Evolutionary conservation across 345 rosid species (phyloP), one percentile per base, ranked within the genome.

Genomic region (Clarkia xantiana): DNA sequence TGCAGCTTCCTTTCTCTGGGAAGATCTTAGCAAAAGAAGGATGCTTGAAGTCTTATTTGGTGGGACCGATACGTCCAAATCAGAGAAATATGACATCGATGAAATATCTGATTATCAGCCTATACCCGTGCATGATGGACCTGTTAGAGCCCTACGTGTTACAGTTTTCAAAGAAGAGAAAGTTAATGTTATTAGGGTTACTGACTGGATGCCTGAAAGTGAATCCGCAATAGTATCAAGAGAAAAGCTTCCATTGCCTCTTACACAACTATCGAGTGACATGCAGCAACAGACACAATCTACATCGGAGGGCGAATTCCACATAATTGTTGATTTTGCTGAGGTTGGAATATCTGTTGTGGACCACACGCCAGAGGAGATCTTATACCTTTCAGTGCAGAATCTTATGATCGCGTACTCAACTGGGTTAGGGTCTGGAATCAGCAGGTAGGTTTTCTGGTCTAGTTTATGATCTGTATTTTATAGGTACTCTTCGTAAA

Each of bases 281-380:
- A 50, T 69, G 62, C 73, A 63, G 58, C 76, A 59, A 44, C 79
- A 74, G 34, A 57, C 68, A 61, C 54, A 52, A 14, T 54, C 74
- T 16, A 19, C 64, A 6, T 44, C 71, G 39, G 91, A 81, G 42
- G 67, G 72, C 55, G 96, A 91, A 73, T 87, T 87, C 72, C 99
- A 84, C 77, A 76, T 84, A 41, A 60, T 80, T 58, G 57, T 87
- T 51, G 99, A 93, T 76, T 79, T 86, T 58, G 74, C 89, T 44
- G 98, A 87, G 72, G 90, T 93, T 56, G 96, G 99, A 45, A 68
- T 87, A 62, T 93, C 99, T 14, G 63, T 93, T 20, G 62, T 87
- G 17, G 99, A 93, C 67, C 90, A 84, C 70, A 84, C 96, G 18
- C 99, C 99, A 47, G 96, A 87, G 74, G 99, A 84, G 70, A 77